Conservation (phyloP, 805 yeast genomes). For the Candida pseudofarinosa region DNA sequence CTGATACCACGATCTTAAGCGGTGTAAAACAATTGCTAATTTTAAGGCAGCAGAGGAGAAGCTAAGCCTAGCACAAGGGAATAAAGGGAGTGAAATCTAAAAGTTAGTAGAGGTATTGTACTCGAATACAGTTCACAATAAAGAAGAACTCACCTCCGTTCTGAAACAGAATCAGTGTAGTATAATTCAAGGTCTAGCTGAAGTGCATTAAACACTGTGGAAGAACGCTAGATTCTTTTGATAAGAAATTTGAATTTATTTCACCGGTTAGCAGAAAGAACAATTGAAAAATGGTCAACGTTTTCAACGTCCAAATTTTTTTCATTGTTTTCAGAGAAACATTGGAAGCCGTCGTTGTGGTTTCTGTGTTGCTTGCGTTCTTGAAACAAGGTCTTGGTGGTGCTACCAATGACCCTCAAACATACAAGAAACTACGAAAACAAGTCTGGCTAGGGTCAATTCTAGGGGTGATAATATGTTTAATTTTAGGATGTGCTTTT, state of each 20-base stretch:
- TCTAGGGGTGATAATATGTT: slow-evolving; percentile 72
- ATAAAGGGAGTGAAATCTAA: background rate
- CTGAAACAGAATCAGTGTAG: too few relatives aligned
- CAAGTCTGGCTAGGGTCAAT: slow-evolving; percentile 88
- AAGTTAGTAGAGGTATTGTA: too few relatives aligned
- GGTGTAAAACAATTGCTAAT: background rate
- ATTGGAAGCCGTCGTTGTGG: slow-evolving; percentile 86
- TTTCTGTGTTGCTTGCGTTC: slow-evolving; percentile 88
- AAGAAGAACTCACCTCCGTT: background rate
- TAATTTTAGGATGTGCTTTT: slow-evolving; percentile 85
- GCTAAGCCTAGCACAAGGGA: background rate
- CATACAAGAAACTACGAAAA: slow-evolving; percentile 58
- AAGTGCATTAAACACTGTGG: too few relatives aligned
- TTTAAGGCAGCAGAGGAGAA: background rate
- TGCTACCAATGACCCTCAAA: slow-evolving; percentile 39
- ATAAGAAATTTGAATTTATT: too few relatives aligned
- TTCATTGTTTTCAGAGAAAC: slow-evolving; percentile 92
- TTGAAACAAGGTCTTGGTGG: slow-evolving; percentile 81
- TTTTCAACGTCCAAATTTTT: slow-evolving; percentile 72
- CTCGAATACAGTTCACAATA: background rate
- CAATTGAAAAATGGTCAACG: slow-evolving; percentile 30
- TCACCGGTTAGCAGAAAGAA: too few relatives aligned
- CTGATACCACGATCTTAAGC: background rate
- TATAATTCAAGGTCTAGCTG: too few relatives aligned
- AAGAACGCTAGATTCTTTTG: too few relatives aligned